These are phyloP conservation scores for Fusarium anthophilum DNA, from an alignment of 2,329 filamentous ascomycete genomes.

Conservation along the genomic window DNA sequence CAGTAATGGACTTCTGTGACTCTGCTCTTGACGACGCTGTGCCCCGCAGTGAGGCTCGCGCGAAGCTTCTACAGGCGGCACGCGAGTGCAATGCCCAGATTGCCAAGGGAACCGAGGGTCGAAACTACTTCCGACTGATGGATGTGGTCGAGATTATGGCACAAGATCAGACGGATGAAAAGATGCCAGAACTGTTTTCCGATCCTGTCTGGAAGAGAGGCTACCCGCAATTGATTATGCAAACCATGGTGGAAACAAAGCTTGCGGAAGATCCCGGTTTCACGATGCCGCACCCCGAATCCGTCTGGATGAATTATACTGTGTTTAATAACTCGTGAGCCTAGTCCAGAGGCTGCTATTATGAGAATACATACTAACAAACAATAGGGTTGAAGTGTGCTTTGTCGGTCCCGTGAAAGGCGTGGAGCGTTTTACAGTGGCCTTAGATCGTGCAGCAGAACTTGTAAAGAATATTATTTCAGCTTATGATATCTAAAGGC, in stretches of 20 bases:
- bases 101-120: background rate
- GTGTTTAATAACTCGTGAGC: background rate
- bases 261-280: background rate
- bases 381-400: background rate
- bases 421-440: background rate
- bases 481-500: background rate
- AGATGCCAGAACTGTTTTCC: background rate
- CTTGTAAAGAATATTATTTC: background rate
- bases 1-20: slow-evolving; percentile 4
- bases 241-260: slow-evolving; percentile 6
- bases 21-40: background rate
- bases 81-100: slow-evolving; percentile 6
- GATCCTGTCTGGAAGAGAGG: slow-evolving; percentile 5
- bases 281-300: slow-evolving; percentile 3
- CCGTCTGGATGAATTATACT: slow-evolving; percentile 6
- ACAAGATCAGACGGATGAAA: background rate
- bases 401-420: background rate
- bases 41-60: background rate
- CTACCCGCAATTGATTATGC: background rate
- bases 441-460: background rate
- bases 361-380: background rate
- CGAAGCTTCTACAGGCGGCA: background rate
- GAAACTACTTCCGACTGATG: slow-evolving; percentile 1
- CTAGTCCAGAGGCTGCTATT: no score
- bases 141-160: slow-evolving; percentile 6